Conservation (phyloP, 768 basidiomycete genomes). For the Psilocybe cyanescens region DNA sequence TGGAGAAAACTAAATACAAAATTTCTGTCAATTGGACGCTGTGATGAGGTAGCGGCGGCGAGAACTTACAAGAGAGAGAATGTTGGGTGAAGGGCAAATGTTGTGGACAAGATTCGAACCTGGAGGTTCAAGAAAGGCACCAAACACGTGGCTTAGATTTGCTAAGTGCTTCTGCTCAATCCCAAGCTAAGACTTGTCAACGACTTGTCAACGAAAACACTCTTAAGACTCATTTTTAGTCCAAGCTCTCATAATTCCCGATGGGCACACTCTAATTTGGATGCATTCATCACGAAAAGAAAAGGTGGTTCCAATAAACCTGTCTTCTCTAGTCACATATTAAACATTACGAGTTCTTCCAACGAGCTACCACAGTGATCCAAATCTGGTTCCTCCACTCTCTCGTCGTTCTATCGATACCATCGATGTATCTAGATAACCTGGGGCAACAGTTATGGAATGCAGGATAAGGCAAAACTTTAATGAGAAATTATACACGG, state of each 20-base stretch:
- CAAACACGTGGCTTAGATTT: constrained; percentile 38
- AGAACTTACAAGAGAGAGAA: constrained; percentile 15
- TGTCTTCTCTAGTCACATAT: constrained; percentile 3
- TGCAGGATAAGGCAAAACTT: neutral
- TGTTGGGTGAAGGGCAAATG: constrained; percentile 20
- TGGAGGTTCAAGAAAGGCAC: constrained; percentile 14
- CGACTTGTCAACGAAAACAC: neutral
- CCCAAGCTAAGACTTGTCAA: constrained; percentile 5
- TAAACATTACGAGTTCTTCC: constrained; percentile 5
- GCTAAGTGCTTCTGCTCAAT: constrained; percentile 34
- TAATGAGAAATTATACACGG: neutral
- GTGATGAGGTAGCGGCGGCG: constrained; percentile 4
- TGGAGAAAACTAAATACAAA: constrained; percentile 10
- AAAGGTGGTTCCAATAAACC: neutral
- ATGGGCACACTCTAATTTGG: constrained; percentile 3
- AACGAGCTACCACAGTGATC: neutral
- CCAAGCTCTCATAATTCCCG: constrained; percentile 2
- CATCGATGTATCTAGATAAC: constrained; percentile 10
- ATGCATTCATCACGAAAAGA: neutral
- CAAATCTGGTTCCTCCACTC: neutral
- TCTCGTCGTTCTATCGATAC: constrained; percentile 6
- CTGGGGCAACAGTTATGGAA: neutral
- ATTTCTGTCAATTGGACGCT: neutral
- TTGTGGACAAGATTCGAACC: constrained; percentile 6
- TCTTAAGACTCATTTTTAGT: neutral